Evolutionary conservation across 768 basidiomycete genomes (phyloP).

Genomic region (Tricholoma bakamatsutake): DNA sequence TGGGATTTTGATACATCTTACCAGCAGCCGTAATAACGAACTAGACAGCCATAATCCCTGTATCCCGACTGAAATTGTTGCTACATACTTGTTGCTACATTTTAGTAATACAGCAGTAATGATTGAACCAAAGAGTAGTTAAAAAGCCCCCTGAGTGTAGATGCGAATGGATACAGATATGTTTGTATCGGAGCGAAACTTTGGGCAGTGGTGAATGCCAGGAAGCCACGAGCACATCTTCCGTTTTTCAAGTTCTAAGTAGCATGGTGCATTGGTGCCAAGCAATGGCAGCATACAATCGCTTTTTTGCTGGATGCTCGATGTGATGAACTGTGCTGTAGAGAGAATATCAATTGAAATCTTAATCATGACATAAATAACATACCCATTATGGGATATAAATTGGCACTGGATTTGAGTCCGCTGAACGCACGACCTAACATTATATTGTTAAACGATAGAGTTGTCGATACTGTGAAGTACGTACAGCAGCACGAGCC

Average conservation of each 20-base stretch:
- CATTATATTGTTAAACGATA: not conserved
- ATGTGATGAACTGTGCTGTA: too few species aligned
- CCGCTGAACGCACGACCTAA: constrained; percentile 4
- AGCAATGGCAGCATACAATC: not conserved
- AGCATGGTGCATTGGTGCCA: not conserved
- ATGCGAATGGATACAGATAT: not conserved
- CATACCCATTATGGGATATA: constrained; percentile 10
- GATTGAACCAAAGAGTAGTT: not conserved
- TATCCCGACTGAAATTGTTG: not conserved
- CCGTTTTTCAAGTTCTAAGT: not conserved
- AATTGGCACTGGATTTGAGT: constrained; percentile 11
- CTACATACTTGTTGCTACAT: not conserved
- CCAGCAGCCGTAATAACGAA: too few species aligned
- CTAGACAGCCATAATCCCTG: too few species aligned
- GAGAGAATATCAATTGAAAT: too few species aligned
- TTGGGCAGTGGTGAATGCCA: not conserved
- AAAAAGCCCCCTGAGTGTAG: too few species aligned
- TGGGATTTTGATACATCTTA: too few species aligned
- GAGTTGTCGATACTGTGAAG: not conserved
- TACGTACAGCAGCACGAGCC: constrained; percentile 7
- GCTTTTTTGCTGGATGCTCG: not conserved
- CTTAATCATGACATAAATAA: not conserved
- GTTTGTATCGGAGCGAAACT: too few species aligned
- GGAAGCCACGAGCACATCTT: not conserved
- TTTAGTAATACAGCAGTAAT: not conserved